Conservation (phyloP, 352 stramenopile genomes). For the Globisporangium cederbergense region DNA sequence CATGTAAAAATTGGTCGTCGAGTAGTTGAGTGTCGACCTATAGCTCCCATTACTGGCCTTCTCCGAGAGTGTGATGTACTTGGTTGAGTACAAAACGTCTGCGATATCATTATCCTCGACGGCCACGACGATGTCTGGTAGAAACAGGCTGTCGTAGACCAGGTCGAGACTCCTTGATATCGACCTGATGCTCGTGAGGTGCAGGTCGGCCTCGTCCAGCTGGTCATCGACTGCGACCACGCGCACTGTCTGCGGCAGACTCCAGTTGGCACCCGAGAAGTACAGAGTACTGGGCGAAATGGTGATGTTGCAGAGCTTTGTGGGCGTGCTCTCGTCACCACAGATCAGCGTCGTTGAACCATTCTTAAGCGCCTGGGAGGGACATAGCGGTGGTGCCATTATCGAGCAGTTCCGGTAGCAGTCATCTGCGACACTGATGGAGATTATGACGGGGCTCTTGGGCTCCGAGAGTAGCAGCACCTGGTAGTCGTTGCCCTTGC, state of each 20-base stretch:
- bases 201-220: constrained; percentile 63
- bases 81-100: constrained; percentile 43
- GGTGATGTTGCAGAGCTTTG: constrained; percentile 64
- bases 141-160: constrained; percentile 51
- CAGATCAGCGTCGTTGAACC: constrained; percentile 3
- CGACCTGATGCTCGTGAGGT: constrained; percentile 51
- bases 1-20: constrained; percentile 34
- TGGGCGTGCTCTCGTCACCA: constrained; percentile 14
- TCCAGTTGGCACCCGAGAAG: constrained; percentile 58
- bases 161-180: constrained; percentile 42
- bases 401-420: constrained; percentile 57
- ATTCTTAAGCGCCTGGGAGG: constrained; percentile 23
- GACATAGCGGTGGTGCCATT: constrained; percentile 21
- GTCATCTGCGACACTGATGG: constrained; percentile 38
- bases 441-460: constrained; percentile 40
- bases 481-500: constrained; percentile 72
- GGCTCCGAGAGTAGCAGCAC: constrained; percentile 65
- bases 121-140: constrained; percentile 61
- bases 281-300: constrained; percentile 41
- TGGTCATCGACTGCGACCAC: constrained; percentile 69
- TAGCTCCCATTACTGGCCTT: constrained; percentile 17
- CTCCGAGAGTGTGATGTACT: constrained; percentile 37
- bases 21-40: constrained; percentile 15
- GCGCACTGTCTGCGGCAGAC: constrained; percentile 54
- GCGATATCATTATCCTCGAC: constrained; percentile 69